phyloP scores from a whole-genome alignment of 2,329 filamentous ascomycete species.

The Gaeumannomyces tritici region DNA sequence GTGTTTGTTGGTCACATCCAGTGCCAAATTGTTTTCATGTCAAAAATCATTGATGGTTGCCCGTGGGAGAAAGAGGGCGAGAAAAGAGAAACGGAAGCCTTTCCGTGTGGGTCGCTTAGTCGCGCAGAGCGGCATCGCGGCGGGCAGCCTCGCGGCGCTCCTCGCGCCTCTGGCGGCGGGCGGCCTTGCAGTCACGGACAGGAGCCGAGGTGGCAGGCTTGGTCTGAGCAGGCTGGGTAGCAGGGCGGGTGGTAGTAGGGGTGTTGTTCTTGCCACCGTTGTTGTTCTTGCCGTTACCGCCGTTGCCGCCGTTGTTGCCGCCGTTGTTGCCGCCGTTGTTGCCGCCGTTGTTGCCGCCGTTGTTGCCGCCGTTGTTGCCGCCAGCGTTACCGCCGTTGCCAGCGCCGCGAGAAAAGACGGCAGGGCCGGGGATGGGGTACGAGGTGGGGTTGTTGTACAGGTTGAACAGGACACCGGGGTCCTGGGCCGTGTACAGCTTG shows the following conservation, averaged over 20 bases:
- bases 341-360: background rate
- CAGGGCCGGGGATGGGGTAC: slow-evolving; percentile 2
- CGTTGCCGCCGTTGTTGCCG: background rate
- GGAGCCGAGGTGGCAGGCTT: too few relatives aligned
- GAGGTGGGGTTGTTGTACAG: slow-evolving; percentile 19
- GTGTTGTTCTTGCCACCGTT: background rate
- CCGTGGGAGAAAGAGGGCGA: too few relatives aligned
- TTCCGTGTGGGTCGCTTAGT: background rate
- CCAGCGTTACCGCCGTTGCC: background rate
- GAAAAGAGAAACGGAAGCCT: too few relatives aligned
- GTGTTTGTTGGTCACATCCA: background rate
- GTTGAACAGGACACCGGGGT: slow-evolving; percentile 31
- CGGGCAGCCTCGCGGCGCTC: slow-evolving; percentile 1
- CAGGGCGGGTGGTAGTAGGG: background rate
- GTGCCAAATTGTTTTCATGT: background rate
- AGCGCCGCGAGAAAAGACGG: background rate
- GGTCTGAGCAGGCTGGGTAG: too few relatives aligned
- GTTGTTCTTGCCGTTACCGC: background rate
- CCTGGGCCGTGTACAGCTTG: slow-evolving; percentile 23
- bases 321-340: background rate
- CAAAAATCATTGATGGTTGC: background rate
- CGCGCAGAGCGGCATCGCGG: background rate
- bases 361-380: background rate
- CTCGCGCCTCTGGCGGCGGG: background rate
- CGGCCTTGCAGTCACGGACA: background rate